Conservation (phyloP, 345 rosid genomes). For the Hevea brasiliensis region DNA sequence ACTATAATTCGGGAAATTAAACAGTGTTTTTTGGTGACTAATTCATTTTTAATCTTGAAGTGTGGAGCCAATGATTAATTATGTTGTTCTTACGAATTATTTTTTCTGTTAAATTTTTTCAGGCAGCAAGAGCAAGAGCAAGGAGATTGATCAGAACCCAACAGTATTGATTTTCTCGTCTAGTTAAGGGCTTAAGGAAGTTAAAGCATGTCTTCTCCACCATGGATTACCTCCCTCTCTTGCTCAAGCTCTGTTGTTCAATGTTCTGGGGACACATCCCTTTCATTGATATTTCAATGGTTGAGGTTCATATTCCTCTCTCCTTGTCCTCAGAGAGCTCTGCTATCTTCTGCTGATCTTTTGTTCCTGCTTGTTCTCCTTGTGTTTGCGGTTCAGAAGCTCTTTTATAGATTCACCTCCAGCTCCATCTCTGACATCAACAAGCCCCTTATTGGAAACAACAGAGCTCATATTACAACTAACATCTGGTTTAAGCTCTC, state of each 20-base stretch:
- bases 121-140: conserved; percentile 28
- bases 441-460: conserved; percentile 58
- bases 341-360: conserved; percentile 53
- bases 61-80: not conserved
- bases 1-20: too few species aligned
- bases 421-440: conserved; percentile 34
- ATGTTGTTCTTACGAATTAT: not conserved
- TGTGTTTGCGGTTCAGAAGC: conserved; percentile 47
- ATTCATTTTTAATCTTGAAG: not conserved
- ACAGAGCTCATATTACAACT: conserved; percentile 35
- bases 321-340: conserved; percentile 79
- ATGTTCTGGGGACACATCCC: conserved; percentile 33
- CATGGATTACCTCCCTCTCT: conserved; percentile 59
- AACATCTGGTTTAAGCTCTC: conserved; percentile 57
- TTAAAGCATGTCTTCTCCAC: conserved; percentile 42
- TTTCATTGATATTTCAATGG: conserved; percentile 58
- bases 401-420: conserved; percentile 42
- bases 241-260: conserved; percentile 54
- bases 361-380: conserved; percentile 52
- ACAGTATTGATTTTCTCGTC: not conserved
- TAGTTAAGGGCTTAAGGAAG: too few species aligned
- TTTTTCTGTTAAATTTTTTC: conserved; percentile 6
- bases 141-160: conserved; percentile 1
- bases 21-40: not conserved
- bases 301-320: conserved; percentile 68